Evolutionary conservation across 129 eudicot genomes (phyloP).

Genomic region (Logfia minima): DNA sequence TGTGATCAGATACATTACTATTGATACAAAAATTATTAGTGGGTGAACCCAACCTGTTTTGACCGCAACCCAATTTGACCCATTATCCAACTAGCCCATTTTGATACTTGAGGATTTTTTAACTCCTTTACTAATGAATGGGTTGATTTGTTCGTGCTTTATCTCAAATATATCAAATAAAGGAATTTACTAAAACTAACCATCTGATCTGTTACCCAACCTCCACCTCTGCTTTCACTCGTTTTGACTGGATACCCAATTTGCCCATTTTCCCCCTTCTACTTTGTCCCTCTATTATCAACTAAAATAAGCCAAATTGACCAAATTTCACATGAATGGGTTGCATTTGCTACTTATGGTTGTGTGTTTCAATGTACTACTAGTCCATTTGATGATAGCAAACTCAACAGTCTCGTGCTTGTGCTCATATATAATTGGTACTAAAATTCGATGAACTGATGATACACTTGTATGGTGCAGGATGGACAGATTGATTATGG

Average conservation of each 20-base stretch:
- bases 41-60: constrained; percentile 7
- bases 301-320: neutral
- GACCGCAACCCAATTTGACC: neutral
- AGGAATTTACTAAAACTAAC: neutral
- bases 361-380: neutral
- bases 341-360: neutral
- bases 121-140: neutral
- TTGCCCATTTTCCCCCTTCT: neutral
- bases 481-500: constrained; percentile 97
- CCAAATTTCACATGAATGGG: neutral
- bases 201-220: neutral
- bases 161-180: neutral
- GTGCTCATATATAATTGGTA: neutral
- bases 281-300: neutral
- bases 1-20: too few relatives aligned
- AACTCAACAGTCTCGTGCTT: neutral
- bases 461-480: constrained; percentile 37
- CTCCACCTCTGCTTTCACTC: neutral
- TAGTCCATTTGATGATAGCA: neutral
- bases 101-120: neutral
- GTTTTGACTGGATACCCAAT: neutral
- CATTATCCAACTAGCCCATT: neutral
- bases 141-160: neutral
- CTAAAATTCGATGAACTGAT: neutral
- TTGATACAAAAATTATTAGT: neutral